Conservation (phyloP, 2,329 filamentous ascomycete genomes). For the Diaporthe humulicola region DNA sequence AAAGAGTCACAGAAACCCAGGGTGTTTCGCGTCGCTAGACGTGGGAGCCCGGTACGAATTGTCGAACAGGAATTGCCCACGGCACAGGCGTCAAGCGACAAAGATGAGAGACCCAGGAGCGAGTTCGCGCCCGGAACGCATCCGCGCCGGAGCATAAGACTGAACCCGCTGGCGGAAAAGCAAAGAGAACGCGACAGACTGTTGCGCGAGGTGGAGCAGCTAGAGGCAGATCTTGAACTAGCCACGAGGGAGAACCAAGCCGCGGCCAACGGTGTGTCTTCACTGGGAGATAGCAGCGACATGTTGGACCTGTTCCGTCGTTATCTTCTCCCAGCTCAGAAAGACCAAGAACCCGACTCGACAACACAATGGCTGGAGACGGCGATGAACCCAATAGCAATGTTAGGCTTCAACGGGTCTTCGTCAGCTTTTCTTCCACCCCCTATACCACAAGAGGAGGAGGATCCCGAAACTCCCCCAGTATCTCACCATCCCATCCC, state of each 20-base stretch:
- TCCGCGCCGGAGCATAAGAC: conserved; percentile 53
- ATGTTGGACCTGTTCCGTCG: conserved; percentile 58
- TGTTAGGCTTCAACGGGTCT: conserved; percentile 61
- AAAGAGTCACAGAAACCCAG: conserved; percentile 27
- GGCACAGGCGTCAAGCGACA: conserved; percentile 59
- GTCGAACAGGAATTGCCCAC: conserved; percentile 14
- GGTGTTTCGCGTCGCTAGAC: conserved; percentile 22
- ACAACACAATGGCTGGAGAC: conserved; percentile 61
- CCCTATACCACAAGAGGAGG: conserved; percentile 42
- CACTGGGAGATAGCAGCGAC: conserved; percentile 44
- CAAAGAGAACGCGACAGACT: conserved; percentile 66
- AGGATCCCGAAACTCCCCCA: conserved; percentile 55
- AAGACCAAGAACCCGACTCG: conserved; percentile 46
- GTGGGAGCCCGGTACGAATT: conserved; percentile 22
- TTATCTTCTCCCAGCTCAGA: conserved; percentile 55
- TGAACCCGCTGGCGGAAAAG: conserved; percentile 62
- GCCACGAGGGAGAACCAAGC: conserved; percentile 70
- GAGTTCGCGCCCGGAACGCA: conserved; percentile 37
- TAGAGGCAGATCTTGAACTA: conserved; percentile 71
- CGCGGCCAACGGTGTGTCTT: conserved; percentile 18
- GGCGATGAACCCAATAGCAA: conserved; percentile 64
- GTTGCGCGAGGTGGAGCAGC: conserved; percentile 64
- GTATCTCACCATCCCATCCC: conserved; percentile 75
- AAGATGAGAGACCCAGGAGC: conserved; percentile 57
- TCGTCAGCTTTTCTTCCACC: conserved; percentile 15